These are phyloP conservation scores for Phialophora chinensis DNA, from an alignment of 2,329 filamentous ascomycete genomes.

Conservation along the genomic window DNA sequence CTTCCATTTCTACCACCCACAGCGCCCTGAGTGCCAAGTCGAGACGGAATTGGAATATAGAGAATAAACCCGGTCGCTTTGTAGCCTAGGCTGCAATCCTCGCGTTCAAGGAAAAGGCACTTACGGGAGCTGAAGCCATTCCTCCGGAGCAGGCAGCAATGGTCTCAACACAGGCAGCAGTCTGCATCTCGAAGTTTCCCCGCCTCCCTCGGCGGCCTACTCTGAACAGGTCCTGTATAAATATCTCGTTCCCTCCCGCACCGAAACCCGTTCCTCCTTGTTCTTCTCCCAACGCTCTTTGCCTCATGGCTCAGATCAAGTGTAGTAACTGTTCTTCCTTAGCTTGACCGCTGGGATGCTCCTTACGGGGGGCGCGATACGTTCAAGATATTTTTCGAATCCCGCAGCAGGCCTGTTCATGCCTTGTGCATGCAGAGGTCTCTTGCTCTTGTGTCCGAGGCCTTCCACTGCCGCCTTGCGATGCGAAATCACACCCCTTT, in stretches of 20 bases:
- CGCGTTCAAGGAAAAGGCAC: too few relatives aligned
- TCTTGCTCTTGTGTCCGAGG: slow-evolving; percentile 69
- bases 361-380: slow-evolving; percentile 43
- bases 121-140: neutral
- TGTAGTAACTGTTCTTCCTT: slow-evolving; percentile 95
- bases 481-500: slow-evolving; percentile 66
- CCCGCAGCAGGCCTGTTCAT: slow-evolving; percentile 61
- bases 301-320: slow-evolving; percentile 72
- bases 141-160: neutral
- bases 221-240: neutral
- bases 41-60: too few relatives aligned
- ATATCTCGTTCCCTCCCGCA: neutral
- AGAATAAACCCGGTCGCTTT: too few relatives aligned
- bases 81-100: too few relatives aligned
- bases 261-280: neutral
- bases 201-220: neutral
- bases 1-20: too few relatives aligned
- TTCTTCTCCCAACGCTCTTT: slow-evolving; percentile 10
- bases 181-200: neutral
- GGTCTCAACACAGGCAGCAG: neutral
- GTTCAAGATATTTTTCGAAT: slow-evolving; percentile 66
- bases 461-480: slow-evolving; percentile 76
- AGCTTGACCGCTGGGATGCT: slow-evolving; percentile 93
- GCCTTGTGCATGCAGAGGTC: slow-evolving; percentile 69
- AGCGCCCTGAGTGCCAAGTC: too few relatives aligned